A percentile compares a stretch with the other conserved stretches of the same genome.
Conservation (phyloP, 495 filamentous ascomycete genomes). For the Talaromyces borbonicus region DNA sequence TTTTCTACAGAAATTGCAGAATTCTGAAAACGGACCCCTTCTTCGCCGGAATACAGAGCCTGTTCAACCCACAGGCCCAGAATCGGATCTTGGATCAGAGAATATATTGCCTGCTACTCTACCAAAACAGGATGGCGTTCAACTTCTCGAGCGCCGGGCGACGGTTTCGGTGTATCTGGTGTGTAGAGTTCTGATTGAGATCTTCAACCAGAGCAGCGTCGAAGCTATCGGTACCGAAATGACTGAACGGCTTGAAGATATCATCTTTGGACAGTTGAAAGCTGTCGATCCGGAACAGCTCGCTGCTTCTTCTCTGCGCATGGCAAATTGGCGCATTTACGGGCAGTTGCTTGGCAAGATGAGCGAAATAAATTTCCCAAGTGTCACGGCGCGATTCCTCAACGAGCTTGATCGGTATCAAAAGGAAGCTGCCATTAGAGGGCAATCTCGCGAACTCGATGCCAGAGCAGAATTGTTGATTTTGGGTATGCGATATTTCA, state of each 20-base stretch:
- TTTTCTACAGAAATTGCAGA: conserved; percentile 17
- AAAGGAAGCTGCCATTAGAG: conserved; percentile 58
- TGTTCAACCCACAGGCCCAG: conserved; percentile 19
- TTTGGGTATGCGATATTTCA: conserved; percentile 81
- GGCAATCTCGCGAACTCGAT: conserved; percentile 58
- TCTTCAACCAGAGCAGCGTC: conserved; percentile 80
- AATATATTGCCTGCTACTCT: conserved; percentile 15
- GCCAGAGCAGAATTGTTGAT: conserved; percentile 74
- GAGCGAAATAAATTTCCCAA: conserved; percentile 82
- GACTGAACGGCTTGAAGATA: conserved; percentile 82
- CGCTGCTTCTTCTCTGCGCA: conserved; percentile 63
- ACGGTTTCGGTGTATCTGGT: conserved; percentile 91
- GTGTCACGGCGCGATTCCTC: conserved; percentile 72
- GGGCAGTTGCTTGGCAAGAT: conserved; percentile 86
- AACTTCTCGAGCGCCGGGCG: conserved; percentile 74
- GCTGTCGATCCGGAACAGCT: conserved; percentile 78
- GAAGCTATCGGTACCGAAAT: conserved; percentile 75
- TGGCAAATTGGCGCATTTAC: conserved; percentile 93
- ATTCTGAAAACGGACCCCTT: conserved; percentile 28
- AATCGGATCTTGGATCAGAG: conserved; percentile 20
- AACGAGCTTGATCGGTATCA: conserved; percentile 68
- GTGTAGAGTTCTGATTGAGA: conserved; percentile 86
- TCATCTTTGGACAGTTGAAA: conserved; percentile 88
- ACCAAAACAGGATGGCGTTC: conserved; percentile 57
- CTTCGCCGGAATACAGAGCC: conserved; percentile 48